Conservation (phyloP, 1,139 yeast genomes). For the Lodderomyces margitis region DNA sequence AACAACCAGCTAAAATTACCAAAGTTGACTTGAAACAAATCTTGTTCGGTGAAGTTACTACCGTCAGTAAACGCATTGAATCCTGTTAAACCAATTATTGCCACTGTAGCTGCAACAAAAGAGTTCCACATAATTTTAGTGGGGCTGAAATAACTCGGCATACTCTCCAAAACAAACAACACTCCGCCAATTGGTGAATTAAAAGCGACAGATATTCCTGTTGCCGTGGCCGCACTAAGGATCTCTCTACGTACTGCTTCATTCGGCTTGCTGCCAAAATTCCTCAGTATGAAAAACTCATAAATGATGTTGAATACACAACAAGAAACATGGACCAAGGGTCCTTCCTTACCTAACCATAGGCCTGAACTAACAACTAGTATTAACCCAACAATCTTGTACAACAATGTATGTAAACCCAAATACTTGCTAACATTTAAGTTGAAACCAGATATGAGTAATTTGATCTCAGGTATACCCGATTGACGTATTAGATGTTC, state of each 20-base stretch:
- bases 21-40: slow-evolving; percentile 60
- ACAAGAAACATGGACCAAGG: slow-evolving; percentile 82
- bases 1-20: slow-evolving; percentile 74
- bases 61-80: slow-evolving; percentile 59
- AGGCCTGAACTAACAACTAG: slow-evolving; percentile 78
- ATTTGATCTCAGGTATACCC: slow-evolving; percentile 70
- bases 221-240: slow-evolving; percentile 83
- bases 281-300: slow-evolving; percentile 26
- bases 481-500: slow-evolving; percentile 54
- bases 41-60: slow-evolving; percentile 50
- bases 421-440: slow-evolving; percentile 43
- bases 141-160: slow-evolving; percentile 62
- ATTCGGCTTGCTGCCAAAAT: slow-evolving; percentile 24
- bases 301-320: slow-evolving; percentile 47
- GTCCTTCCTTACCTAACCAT: slow-evolving; percentile 94
- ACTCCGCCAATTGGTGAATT: slow-evolving; percentile 97
- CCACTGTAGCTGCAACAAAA: slow-evolving; percentile 72
- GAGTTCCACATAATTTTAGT: slow-evolving; percentile 77
- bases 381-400: slow-evolving; percentile 54
- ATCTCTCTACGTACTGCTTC: slow-evolving; percentile 62
- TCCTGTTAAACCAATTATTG: slow-evolving; percentile 62
- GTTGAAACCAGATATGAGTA: slow-evolving; percentile 60
- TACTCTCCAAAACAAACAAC: slow-evolving; percentile 74
- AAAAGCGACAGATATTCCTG: slow-evolving; percentile 92
- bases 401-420: slow-evolving; percentile 44